These are phyloP conservation scores for Apocynum venetum DNA, from an alignment of 257 asterid genomes.

Conservation along the genomic window DNA sequence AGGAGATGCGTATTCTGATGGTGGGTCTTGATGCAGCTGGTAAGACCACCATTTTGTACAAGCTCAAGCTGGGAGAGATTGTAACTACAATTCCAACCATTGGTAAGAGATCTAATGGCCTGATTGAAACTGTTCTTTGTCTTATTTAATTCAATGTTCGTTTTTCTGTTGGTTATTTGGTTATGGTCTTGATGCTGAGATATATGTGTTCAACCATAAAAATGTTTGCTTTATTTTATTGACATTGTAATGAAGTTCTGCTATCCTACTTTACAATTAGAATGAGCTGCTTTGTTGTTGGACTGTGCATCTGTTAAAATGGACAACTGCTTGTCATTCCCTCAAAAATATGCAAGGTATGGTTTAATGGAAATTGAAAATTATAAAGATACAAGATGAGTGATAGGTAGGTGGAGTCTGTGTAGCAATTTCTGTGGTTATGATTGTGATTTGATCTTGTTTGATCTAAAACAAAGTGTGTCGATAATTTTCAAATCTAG, in stretches of 20 bases:
- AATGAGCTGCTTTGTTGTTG: too few species aligned
- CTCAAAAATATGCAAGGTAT: too few species aligned
- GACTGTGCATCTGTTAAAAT: too few species aligned
- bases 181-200: neutral
- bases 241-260: neutral
- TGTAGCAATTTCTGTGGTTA: too few species aligned
- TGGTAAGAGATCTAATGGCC: constrained; percentile 15
- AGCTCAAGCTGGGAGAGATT: constrained; percentile 31
- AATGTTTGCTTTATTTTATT: neutral
- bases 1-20: constrained; percentile 19
- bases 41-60: constrained; percentile 28
- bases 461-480: too few species aligned
- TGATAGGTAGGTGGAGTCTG: too few species aligned
- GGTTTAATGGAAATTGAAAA: too few species aligned
- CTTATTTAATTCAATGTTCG: neutral
- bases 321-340: too few species aligned
- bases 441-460: too few species aligned
- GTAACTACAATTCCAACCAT: constrained; percentile 33
- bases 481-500: neutral
- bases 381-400: neutral
- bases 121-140: neutral
- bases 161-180: neutral
- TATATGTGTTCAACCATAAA: neutral
- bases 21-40: constrained; percentile 34
- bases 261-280: neutral